These are phyloP conservation scores for Thalassiosira hispida DNA, from an alignment of 352 stramenopile genomes.

Conservation along the genomic window DNA sequence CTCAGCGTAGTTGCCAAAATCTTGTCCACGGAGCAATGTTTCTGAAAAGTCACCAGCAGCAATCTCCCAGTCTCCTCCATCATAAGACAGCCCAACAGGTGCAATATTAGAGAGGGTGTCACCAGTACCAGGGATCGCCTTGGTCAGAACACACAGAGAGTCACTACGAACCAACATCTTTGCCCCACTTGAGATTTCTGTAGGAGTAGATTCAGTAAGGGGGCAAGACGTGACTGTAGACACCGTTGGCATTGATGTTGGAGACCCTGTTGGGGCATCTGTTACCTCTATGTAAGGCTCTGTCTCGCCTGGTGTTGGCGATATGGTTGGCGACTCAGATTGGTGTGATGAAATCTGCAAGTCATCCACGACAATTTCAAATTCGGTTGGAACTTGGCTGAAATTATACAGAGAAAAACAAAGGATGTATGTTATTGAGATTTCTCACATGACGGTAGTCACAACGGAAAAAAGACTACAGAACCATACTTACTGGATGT, in stretches of 20 bases:
- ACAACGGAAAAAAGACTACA: no score
- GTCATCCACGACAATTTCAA: constrained; percentile 55
- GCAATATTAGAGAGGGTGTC: constrained; percentile 46
- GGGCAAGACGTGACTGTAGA: constrained; percentile 45
- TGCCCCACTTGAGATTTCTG: constrained; percentile 37
- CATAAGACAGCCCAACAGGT: constrained; percentile 61
- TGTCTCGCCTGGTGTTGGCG: constrained; percentile 25
- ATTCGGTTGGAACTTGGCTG: not conserved
- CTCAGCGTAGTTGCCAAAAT: constrained; percentile 36
- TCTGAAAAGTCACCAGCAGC: constrained; percentile 58
- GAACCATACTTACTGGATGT: no score
- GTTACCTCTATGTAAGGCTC: constrained; percentile 8
- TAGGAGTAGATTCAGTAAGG: constrained; percentile 8
- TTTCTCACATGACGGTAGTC: no score
- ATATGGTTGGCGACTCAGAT: constrained; percentile 28
- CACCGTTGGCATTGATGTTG: constrained; percentile 52
- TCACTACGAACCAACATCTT: constrained; percentile 42
- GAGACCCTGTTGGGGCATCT: constrained; percentile 27
- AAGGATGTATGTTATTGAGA: no score
- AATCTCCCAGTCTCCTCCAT: constrained; percentile 53
- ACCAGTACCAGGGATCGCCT: constrained; percentile 33
- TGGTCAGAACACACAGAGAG: constrained; percentile 61
- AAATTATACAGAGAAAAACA: no score
- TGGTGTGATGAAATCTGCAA: constrained; percentile 34
- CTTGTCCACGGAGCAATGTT: constrained; percentile 38